Evolutionary conservation across 805 yeast species (phyloP), one percentile per base, ranked within the genome.

Genomic region (Zygosaccharomyces lentus): DNA sequence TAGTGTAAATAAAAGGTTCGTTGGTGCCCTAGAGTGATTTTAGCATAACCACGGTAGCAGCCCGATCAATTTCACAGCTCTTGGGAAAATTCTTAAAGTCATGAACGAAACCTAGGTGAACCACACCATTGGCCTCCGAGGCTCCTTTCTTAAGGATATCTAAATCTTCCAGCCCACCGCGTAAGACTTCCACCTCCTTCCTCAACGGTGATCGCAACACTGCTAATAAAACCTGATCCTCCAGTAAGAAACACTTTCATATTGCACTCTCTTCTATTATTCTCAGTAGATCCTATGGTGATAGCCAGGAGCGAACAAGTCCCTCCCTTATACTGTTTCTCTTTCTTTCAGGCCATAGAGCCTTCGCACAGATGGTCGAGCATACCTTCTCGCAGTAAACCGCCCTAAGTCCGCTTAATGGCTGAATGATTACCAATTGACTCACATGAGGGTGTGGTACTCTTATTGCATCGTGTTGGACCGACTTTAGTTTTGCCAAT

Each of bases 191-290:
- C 19, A 41, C 44, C 15, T 48, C 26, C 7, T 56, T 59, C 8
- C 67, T 71, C n/a, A 56, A 31, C 0, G 47, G 56, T 37, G 19
- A 57, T 47, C 13, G 62, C 55, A 2, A 45, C 44, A 0, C 57
- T 29, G 1, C 72, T 73, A 34, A 67, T 51, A 44, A 57, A 67
- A 0, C 73, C 71, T 5, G 69, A 49, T 15, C 57, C 72, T 25
- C 73, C 71, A 15, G 72, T 67, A 29, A 69, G 57, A 52, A 68
- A 67, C 13, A 58, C 56, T 45, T 59, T 66, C 59, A 59, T 58
- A 19, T 19, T 19, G 5, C 21, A 19, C 3, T 19, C 5, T 19
- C 5, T 5, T 19, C 21, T 19, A 19, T 19, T 19, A 19, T 19
- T 19, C 21, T 19, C 5, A 5, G 21, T 19, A 5, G 21, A 5